These are phyloP conservation scores for Cicer yamashitae DNA, from an alignment of 306 rosid genomes.

Conservation along the genomic window DNA sequence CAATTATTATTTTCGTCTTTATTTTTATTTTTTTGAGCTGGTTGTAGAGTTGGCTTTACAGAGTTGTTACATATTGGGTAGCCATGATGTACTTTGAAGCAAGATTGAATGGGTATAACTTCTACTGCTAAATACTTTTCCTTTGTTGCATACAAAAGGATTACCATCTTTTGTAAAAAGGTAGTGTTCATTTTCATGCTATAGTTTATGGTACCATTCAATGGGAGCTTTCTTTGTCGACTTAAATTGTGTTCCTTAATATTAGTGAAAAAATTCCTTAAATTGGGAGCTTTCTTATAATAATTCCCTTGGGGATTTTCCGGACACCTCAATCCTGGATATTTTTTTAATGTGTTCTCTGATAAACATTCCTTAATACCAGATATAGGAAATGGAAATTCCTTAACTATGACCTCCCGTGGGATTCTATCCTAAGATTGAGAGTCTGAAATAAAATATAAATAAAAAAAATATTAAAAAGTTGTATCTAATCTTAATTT, in stretches of 20 bases:
- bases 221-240: constrained; percentile 29
- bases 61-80: constrained; percentile 58
- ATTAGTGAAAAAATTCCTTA: not conserved
- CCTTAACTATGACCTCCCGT: too few relatives aligned
- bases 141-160: constrained; percentile 48
- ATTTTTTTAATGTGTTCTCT: too few relatives aligned
- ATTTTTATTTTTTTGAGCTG: constrained; percentile 39
- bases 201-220: not conserved
- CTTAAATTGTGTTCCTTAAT: not conserved
- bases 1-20: constrained; percentile 48
- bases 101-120: constrained; percentile 46
- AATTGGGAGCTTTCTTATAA: too few relatives aligned
- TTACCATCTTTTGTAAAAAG: constrained; percentile 49
- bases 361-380: too few relatives aligned
- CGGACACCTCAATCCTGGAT: too few relatives aligned
- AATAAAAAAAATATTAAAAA: too few relatives aligned
- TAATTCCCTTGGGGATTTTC: too few relatives aligned
- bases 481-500: too few relatives aligned
- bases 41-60: constrained; percentile 68
- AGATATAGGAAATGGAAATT: too few relatives aligned
- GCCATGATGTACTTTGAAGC: constrained; percentile 53
- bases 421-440: too few relatives aligned
- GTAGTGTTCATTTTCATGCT: constrained; percentile 37
- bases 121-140: constrained; percentile 41
- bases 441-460: too few relatives aligned